Base-by-base conservation (phyloP, 2,329 filamentous ascomycete species). In the Aspergillus neoniger region DNA sequence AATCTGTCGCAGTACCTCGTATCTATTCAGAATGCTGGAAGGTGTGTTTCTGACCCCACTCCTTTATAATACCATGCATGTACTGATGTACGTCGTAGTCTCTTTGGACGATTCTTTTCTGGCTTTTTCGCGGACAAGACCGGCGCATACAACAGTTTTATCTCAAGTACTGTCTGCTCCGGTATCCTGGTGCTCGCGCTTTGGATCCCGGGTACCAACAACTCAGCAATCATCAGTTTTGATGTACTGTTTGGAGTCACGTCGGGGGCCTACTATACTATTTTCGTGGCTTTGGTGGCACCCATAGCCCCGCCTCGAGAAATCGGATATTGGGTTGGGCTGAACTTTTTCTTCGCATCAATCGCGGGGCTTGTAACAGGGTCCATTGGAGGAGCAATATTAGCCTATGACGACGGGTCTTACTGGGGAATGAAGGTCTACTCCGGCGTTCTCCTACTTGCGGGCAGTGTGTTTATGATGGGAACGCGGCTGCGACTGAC, bases 221-320 rank as follows among this genome's bases (percentile, higher is more conserved):
- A 85, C 6, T 81, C 82, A 0, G 80, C 83, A 1, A 84, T 88
- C 58, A 81, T 90, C 51, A 80, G 85, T 39, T 91, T 89, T 70
- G 80, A 83, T 8, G 77, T 82, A 19, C 74, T 90, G 12, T 91
- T 88, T 63, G 88, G 88, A 10, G 88, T 91, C 71, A 81, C 81
- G 5, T 87, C 85, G 0, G 88, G 88, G 8, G 84, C 83, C 7
- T 88, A 86, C 67, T 82, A 89, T 43, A 83, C 83, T 0, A 75
- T 91, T 19, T 78, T 79, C 0, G 84, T 88, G 0, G 81, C 88
- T 0, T 76, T 89, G 25, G 55, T 69, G 2, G 79, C 91, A 28
- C 86, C 91, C 67, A 87, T 91, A 63, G 86, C 84, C 2, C 86
- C 88, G 19, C 83, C 90, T 23, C 79, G 83, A 19, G 82, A 90